Percentiles rank a stretch among this genome's conserved stretches.
phyloP scores from a whole-genome alignment of 2,329 filamentous ascomycete genomes.

The Grosmannia huntii region DNA sequence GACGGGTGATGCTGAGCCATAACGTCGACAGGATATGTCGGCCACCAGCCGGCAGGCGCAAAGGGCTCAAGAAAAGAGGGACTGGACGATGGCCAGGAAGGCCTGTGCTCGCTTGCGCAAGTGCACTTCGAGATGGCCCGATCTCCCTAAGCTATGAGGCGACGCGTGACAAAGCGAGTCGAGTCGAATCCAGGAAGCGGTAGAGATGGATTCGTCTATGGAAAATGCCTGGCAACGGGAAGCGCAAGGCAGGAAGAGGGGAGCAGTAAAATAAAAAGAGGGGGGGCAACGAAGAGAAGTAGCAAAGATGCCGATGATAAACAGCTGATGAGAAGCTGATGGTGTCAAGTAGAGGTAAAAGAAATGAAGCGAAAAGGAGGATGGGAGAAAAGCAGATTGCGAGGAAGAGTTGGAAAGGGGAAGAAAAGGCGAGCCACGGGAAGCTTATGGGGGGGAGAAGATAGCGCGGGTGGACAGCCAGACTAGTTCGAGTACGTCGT shows the following conservation, averaged over 20 bases:
- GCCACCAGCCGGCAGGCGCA: conserved; percentile 1
- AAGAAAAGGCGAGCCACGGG: conserved; percentile 1
- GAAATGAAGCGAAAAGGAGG: background rate
- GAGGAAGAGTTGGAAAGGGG: background rate
- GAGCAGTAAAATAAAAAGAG: background rate
- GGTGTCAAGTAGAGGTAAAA: background rate
- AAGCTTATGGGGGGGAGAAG: background rate
- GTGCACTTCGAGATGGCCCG: background rate
- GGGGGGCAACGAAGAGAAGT: background rate
- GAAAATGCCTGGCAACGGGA: background rate
- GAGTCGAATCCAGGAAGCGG: background rate
- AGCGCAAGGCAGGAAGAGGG: background rate
- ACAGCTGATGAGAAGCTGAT: background rate
- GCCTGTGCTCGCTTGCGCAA: background rate
- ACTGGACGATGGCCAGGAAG: background rate
- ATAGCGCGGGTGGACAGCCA: background rate
- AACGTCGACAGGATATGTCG: background rate
- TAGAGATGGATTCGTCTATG: background rate
- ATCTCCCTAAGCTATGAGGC: background rate
- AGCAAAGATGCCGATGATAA: background rate
- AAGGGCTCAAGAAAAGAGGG: conserved; percentile 1
- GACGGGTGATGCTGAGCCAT: conserved; percentile 76
- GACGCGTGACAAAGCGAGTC: background rate
- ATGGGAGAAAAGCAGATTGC: background rate
- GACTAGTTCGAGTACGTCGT: background rate